Evolutionary conservation across 352 stramenopile genomes (phyloP).

Genomic region (Globisporangium mamillatum): DNA sequence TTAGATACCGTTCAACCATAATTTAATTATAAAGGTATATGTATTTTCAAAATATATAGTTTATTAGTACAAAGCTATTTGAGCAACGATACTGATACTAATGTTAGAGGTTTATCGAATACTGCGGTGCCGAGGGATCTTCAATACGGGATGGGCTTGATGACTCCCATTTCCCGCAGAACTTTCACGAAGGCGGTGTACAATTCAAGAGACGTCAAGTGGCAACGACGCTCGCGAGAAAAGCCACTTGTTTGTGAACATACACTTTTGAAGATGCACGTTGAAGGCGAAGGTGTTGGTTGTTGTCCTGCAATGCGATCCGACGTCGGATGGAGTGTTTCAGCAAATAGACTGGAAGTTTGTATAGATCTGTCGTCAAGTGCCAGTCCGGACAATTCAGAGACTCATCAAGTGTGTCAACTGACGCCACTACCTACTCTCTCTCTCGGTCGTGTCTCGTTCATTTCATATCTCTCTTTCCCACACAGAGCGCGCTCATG

Average conservation of each 20-base stretch:
- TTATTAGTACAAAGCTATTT: too few species aligned
- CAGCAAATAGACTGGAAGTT: not conserved
- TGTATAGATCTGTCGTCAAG: too few species aligned
- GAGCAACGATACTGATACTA: too few species aligned
- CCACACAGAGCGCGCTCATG: not conserved
- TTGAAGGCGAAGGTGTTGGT: not conserved
- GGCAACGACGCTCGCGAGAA: not conserved
- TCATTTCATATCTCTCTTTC: not conserved
- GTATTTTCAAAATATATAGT: not conserved
- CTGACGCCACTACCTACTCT: not conserved
- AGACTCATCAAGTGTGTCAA: not conserved
- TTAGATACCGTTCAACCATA: not conserved
- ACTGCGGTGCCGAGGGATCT: not conserved
- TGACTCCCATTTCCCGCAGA: not conserved
- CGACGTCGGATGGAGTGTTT: not conserved
- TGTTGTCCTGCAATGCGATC: not conserved
- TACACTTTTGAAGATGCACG: not conserved
- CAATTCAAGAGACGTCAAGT: not conserved
- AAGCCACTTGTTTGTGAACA: not conserved
- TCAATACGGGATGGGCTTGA: not conserved
- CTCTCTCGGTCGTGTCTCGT: not conserved
- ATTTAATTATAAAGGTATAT: not conserved
- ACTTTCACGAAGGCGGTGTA: not conserved
- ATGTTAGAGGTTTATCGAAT: not conserved
- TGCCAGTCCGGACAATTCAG: not conserved